Evolutionary conservation across 208 protist genomes (phyloP), one percentile per base, ranked within the genome.

Genomic region (Trypanosoma vivax): DNA sequence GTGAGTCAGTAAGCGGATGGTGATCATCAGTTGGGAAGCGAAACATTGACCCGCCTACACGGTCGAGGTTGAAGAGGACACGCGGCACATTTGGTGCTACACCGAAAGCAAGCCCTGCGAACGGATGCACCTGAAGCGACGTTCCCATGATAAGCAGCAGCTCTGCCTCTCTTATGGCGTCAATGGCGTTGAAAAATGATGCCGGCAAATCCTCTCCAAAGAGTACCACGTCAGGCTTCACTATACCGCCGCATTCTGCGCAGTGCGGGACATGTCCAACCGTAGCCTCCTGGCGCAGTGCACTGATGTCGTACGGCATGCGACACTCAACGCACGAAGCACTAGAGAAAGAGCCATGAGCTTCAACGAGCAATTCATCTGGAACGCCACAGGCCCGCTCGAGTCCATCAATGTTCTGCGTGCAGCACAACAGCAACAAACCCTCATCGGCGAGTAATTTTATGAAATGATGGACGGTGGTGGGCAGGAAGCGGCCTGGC

Each of bases 371-470:
- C 3, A 82, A 62, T 13, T 84, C 48, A 16, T 49, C 47, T 23
- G 86, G 71, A 1, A 98, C 45, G 0, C 95, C 94, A 1, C 88
- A 82, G 0, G 60, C 55, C 37, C 59, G 35, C 54, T 99, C 96
- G 1, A 99, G 76, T 0, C 78, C 79, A 54, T 99, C 97, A 57
- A 98, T 98, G 76, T 99, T 99, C 54, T 99, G 97, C 37, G 96
- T 98, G 60, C 94, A 99, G 38, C 83, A 88, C 16, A 92, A 71
- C 28, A 96, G 70, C 37, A 98, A 70, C 13, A 89, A 45, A 2
- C 89, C 90, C 49, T 97, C 88, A 11, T 98, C 79, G 0, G 79
- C 42, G 25, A 98, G 73, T 3, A 98, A 63, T 40, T 76, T 75
- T 9, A 98, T 83, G 54, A 98, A 98, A 52, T 95, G 59, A 50